phyloP scores from a whole-genome alignment of 495 filamentous ascomycete species.

The Articulospora tetracladia region DNA sequence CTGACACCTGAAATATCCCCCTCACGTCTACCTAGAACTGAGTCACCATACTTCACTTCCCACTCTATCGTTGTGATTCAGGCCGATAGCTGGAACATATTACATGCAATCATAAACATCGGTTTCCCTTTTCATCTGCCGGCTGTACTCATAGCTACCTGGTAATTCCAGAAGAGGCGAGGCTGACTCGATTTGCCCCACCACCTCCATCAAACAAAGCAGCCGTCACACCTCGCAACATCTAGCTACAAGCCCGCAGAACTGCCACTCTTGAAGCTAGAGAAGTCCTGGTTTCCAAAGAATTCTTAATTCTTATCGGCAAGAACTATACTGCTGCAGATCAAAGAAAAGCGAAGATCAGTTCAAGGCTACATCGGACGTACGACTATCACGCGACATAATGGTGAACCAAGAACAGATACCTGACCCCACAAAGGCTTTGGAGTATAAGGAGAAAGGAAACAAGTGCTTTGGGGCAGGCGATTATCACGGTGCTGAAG shows the following conservation, averaged over 20 bases:
- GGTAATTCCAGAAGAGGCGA: background rate
- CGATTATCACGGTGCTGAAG: slow-evolving; percentile 72
- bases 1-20: slow-evolving; percentile 1
- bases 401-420: slow-evolving; percentile 18
- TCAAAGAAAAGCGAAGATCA: too few species aligned
- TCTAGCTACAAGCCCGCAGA: background rate
- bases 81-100: too few species aligned
- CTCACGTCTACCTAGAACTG: background rate
- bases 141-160: background rate
- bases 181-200: background rate
- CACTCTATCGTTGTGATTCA: too few species aligned
- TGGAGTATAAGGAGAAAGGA: slow-evolving; percentile 52
- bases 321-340: too few species aligned
- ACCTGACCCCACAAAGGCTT: slow-evolving; percentile 15
- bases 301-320: background rate
- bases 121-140: too few species aligned
- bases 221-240: background rate
- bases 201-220: background rate
- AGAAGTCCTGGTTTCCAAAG: background rate
- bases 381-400: slow-evolving; percentile 5
- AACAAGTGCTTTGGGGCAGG: slow-evolving; percentile 50
- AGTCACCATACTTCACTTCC: background rate
- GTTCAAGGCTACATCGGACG: too few species aligned
- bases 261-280: background rate
- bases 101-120: too few species aligned